Conservation (phyloP, 177 flowering plant species). For the Vitis hybrid region DNA sequence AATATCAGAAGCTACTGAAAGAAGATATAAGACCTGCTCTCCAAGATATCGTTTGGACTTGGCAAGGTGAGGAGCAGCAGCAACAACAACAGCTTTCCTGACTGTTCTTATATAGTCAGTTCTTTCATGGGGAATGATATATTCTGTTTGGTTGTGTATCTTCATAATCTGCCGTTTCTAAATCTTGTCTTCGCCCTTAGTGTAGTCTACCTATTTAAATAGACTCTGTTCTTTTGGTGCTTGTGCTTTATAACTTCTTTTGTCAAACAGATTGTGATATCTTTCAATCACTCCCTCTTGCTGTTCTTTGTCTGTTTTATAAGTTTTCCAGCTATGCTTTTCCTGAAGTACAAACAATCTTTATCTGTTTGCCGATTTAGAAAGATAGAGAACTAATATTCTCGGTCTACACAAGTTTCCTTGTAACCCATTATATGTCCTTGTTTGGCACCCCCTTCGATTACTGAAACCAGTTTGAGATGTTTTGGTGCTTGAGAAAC, state of each 20-base stretch:
- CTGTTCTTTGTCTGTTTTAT: background rate
- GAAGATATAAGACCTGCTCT: slow-evolving; percentile 55
- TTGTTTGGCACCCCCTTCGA: too few species aligned
- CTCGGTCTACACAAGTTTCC: too few species aligned
- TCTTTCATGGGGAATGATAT: background rate
- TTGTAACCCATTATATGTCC: background rate
- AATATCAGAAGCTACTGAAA: slow-evolving; percentile 40
- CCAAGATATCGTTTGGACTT: slow-evolving; percentile 57
- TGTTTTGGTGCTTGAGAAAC: too few species aligned
- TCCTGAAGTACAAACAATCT: background rate
- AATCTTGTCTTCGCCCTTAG: background rate
- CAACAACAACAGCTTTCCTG: slow-evolving; percentile 9
- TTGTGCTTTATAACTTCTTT: background rate
- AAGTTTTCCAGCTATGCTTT: background rate
- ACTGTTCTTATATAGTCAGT: background rate
- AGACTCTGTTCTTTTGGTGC: background rate
- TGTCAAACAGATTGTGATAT: background rate
- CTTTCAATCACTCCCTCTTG: background rate
- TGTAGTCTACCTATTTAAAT: background rate
- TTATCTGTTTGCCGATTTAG: background rate
- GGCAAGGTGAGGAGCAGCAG: slow-evolving; percentile 44
- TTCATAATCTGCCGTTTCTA: background rate
- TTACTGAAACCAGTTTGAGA: too few species aligned
- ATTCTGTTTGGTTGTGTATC: slow-evolving; percentile 1
- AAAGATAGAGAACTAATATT: too few species aligned